Evolutionary conservation across 805 yeast genomes (phyloP).

Genomic region (Suhomyces xylopsoci): DNA sequence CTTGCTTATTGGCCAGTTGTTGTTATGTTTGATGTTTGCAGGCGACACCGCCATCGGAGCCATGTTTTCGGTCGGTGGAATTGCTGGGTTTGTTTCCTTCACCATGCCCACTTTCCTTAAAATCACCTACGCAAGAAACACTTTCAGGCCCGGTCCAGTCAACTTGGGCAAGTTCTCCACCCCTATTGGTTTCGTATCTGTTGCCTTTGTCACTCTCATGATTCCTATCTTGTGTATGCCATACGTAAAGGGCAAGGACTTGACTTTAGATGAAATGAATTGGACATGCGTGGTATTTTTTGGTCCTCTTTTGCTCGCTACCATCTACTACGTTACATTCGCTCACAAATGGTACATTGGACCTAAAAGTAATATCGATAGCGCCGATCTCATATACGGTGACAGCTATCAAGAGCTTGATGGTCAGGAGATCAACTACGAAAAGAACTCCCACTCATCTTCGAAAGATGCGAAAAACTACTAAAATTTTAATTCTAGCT

Average conservation of each 20-base stretch:
- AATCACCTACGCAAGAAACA: slow-evolving; percentile 50
- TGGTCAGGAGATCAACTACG: neutral
- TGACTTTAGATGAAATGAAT: slow-evolving; percentile 42
- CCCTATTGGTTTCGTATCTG: slow-evolving; percentile 49
- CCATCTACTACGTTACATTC: slow-evolving; percentile 47
- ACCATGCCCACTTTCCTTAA: slow-evolving; percentile 60
- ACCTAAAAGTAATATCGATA: slow-evolving; percentile 52
- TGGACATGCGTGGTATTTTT: slow-evolving; percentile 64
- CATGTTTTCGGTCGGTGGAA: slow-evolving; percentile 70
- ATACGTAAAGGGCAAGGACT: slow-evolving; percentile 28
- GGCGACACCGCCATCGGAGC: slow-evolving; percentile 68
- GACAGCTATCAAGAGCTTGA: slow-evolving; percentile 11
- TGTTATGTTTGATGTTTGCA: slow-evolving; percentile 57
- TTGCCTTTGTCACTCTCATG: slow-evolving; percentile 52
- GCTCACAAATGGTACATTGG: slow-evolving; percentile 63
- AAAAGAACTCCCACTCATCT: neutral
- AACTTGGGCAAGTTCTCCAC: slow-evolving; percentile 51
- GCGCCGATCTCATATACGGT: slow-evolving; percentile 26
- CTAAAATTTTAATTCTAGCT: neutral
- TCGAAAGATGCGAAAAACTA: neutral
- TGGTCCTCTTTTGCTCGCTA: slow-evolving; percentile 54
- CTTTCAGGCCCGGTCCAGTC: slow-evolving; percentile 67
- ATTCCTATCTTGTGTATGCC: slow-evolving; percentile 63
- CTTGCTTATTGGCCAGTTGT: slow-evolving; percentile 51
- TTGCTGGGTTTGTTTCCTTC: slow-evolving; percentile 65